Evolutionary conservation across 371 early-diverging fungal genomes (phyloP).

Genomic region (Conidiobolus incongruus): DNA sequence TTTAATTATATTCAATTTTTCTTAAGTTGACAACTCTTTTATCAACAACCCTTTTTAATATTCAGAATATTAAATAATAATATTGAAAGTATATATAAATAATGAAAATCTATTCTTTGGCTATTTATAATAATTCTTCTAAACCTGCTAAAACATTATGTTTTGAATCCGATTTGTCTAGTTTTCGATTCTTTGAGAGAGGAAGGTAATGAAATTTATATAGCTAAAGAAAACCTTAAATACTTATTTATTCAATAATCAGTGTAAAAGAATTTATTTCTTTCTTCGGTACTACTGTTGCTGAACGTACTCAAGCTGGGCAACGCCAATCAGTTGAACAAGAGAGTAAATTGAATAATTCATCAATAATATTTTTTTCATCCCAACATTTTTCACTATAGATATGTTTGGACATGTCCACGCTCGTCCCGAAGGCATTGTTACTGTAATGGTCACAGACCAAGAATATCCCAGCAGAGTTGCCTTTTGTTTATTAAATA

Average conservation of each 20-base stretch:
- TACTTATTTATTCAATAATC: no score
- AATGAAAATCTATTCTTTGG: constrained; percentile 11
- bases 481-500: constrained; percentile 68
- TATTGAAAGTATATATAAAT: neutral
- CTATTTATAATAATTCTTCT: constrained; percentile 3
- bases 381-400: no score
- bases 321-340: constrained; percentile 70
- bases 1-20: no score
- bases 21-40: no score
- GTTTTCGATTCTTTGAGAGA: constrained; percentile 78
- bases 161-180: constrained; percentile 45
- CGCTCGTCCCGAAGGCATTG: constrained; percentile 42
- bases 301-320: constrained; percentile 66
- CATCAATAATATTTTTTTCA: no score
- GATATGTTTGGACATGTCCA: constrained; percentile 71
- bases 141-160: constrained; percentile 19
- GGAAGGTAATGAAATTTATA: no score
- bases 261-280: constrained; percentile 79
- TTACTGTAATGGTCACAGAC: constrained; percentile 65
- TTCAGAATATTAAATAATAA: no score
- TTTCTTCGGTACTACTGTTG: constrained; percentile 63
- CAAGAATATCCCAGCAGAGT: constrained; percentile 82
- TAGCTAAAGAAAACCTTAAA: no score
- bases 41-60: no score
- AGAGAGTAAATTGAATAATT: constrained; percentile 25